Evolutionary conservation across 1,284 basidiomycete species (phyloP).

Genomic region (Sparassis latifolia): DNA sequence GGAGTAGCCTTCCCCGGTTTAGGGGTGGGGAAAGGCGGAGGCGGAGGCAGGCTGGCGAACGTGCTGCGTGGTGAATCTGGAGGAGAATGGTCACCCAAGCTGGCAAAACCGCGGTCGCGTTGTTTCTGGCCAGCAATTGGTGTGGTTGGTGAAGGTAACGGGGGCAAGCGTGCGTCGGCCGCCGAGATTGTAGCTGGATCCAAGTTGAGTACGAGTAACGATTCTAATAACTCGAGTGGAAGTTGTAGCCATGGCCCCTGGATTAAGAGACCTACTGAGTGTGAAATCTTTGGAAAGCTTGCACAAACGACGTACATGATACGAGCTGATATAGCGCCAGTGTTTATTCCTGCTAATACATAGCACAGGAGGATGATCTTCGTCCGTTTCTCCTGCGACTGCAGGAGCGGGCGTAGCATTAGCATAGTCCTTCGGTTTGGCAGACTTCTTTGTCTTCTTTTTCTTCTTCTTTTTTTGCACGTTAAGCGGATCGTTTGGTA

Average conservation of each 20-base stretch:
- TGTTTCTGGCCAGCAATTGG: slow-evolving; percentile 20
- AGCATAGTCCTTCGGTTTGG: slow-evolving; percentile 36
- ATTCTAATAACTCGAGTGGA: slow-evolving; percentile 75
- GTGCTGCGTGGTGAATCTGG: slow-evolving; percentile 44
- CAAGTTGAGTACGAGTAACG: slow-evolving; percentile 67
- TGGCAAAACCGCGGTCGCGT: slow-evolving; percentile 35
- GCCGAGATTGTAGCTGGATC: slow-evolving; percentile 58
- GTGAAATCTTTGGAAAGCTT: neutral
- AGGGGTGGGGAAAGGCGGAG: slow-evolving; percentile 42
- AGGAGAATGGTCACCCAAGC: slow-evolving; percentile 43
- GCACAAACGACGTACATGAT: slow-evolving; percentile 56
- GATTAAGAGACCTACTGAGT: neutral
- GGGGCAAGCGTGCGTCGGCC: slow-evolving; percentile 35
- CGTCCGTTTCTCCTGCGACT: slow-evolving; percentile 19
- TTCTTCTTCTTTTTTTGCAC: slow-evolving; percentile 69
- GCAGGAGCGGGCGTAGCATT: slow-evolving; percentile 12
- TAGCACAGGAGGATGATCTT: slow-evolving; percentile 48
- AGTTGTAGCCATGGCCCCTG: slow-evolving; percentile 84
- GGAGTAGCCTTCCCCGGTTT: slow-evolving; percentile 60
- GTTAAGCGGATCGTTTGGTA: slow-evolving; percentile 2
- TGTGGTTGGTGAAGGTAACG: slow-evolving; percentile 22
- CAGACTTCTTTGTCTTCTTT: slow-evolving; percentile 55
- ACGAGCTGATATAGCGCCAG: slow-evolving; percentile 83
- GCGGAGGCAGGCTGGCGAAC: slow-evolving; percentile 33
- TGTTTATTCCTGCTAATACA: slow-evolving; percentile 84